Evolutionary conservation across 768 basidiomycete genomes (phyloP), one percentile per base, ranked within the genome.

Genomic region (Calvatia gigantea): DNA sequence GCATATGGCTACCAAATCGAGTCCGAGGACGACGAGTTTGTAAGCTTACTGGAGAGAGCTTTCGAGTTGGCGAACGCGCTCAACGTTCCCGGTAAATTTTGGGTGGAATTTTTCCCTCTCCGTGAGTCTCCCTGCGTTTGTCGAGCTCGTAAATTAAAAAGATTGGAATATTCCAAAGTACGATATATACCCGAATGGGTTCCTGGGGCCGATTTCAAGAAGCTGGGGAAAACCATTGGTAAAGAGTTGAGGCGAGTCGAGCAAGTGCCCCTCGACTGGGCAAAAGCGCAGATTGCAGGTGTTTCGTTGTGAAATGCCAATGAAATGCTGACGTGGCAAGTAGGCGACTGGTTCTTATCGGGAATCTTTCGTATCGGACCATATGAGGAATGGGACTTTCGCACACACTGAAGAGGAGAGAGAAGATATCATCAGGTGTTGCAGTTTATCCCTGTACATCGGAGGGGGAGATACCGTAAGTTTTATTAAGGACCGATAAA

Each of bases 161-260:
- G n/a, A n/a, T n/a, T n/a, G n/a, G n/a, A n/a, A n/a, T n/a, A n/a
- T n/a, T n/a, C 14, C 19, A 21, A 8, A 77, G 76, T 76, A 47
- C 64, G 70, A 29, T 70, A 66, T 58, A 19, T 78, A 1, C 77
- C 77, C 0, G 61, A 62, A 0, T 77, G 77, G 76, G 68, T 79
- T 50, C 75, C 78, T 19, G 72, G 75, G 3, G 73, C 70, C 35
- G 65, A 60, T 1, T 79, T 76, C 66, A 76, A 78, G 58, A 63
- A 64, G 14, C 25, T 54, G 6, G 72, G 68, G 0, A 51, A 51
- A 11, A 48, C 57, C 15, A 63, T 54, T 21, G 62, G 59, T 14
- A 31, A 55, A 14, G 46, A 60, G 4, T 38, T 73, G 27, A 57
- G 58, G 23, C 52, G 38, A 0, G 59, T 70, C 3, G 67, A 68